A percentile compares a stretch with the other conserved stretches of the same genome.
These are phyloP conservation scores for Gentiana straminea DNA, from an alignment of 257 asterid species.

Conservation along the genomic window DNA sequence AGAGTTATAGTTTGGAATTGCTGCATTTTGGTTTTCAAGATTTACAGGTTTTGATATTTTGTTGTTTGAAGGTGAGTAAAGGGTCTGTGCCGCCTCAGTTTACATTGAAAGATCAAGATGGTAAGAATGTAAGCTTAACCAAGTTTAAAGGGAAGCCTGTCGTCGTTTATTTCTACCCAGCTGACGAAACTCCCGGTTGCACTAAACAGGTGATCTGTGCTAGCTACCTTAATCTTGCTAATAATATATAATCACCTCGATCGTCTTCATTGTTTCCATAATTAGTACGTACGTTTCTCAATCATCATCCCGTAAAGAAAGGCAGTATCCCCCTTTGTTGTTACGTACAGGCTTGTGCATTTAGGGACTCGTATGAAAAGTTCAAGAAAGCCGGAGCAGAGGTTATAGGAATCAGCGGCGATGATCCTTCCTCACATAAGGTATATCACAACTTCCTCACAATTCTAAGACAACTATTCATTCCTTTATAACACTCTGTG, in stretches of 20 bases:
- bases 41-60: neutral
- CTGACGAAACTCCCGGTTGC: conserved; percentile 95
- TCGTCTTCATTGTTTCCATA: no score
- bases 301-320: no score
- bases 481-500: neutral
- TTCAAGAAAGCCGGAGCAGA: conserved; percentile 98
- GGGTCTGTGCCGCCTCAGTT: conserved; percentile 67
- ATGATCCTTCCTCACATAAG: conserved; percentile 77
- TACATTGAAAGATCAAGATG: conserved; percentile 89
- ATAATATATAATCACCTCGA: no score
- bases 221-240: neutral
- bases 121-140: conserved; percentile 66
- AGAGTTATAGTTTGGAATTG: no score
- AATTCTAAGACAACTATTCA: no score
- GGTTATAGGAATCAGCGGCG: conserved; percentile 91
- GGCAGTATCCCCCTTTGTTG: no score
- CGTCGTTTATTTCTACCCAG: conserved; percentile 94
- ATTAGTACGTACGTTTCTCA: no score
- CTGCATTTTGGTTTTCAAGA: neutral
- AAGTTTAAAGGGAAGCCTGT: conserved; percentile 92
- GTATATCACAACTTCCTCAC: conserved; percentile 17
- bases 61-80: conserved; percentile 48
- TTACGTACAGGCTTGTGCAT: conserved; percentile 79
- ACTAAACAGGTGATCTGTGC: conserved; percentile 65
- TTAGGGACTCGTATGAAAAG: conserved; percentile 92